A percentile compares a stretch with the other conserved stretches of the same genome.
phyloP scores from a whole-genome alignment of 805 yeast species.

The Danielozyma ontarioensis region DNA sequence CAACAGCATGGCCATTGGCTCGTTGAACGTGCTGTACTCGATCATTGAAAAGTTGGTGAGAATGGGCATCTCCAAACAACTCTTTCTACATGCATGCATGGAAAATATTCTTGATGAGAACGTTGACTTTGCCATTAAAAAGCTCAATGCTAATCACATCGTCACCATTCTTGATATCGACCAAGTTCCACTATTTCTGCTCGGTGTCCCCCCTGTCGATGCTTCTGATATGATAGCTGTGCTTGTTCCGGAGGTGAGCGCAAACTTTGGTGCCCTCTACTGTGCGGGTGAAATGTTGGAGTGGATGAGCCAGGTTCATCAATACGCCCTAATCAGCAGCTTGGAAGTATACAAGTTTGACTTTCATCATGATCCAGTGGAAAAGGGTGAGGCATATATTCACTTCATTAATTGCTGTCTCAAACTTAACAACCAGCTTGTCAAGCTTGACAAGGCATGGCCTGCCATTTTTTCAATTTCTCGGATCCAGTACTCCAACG shows the following conservation, averaged over 20 bases:
- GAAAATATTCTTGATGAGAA: conserved; percentile 31
- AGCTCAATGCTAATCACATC: conserved; percentile 38
- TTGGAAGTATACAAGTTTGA: conserved; percentile 13
- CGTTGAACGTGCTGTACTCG: conserved; percentile 10
- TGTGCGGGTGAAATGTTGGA: conserved; percentile 3
- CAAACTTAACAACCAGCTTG: neutral
- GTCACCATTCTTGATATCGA: conserved; percentile 1
- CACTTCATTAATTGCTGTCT: conserved; percentile 11
- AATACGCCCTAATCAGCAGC: neutral
- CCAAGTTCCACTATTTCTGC: neutral
- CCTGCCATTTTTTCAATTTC: conserved; percentile 11
- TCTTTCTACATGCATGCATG: conserved; percentile 28
- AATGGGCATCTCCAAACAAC: conserved; percentile 18
- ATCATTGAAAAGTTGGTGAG: conserved; percentile 12
- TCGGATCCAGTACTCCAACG: conserved; percentile 3
- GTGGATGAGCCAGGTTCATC: neutral
- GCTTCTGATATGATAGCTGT: conserved; percentile 14
- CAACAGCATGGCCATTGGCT: conserved; percentile 35
- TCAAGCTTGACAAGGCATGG: conserved; percentile 9
- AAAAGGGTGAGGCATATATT: conserved; percentile 33
- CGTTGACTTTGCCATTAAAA: conserved; percentile 29
- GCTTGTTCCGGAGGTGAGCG: conserved; percentile 4
- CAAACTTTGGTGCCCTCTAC: conserved; percentile 3
- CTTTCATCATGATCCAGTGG: conserved; percentile 25
- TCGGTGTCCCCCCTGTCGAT: neutral